Evolutionary conservation across 805 yeast genomes (phyloP).

Genomic region (Cyberlindnera bimundalis): DNA sequence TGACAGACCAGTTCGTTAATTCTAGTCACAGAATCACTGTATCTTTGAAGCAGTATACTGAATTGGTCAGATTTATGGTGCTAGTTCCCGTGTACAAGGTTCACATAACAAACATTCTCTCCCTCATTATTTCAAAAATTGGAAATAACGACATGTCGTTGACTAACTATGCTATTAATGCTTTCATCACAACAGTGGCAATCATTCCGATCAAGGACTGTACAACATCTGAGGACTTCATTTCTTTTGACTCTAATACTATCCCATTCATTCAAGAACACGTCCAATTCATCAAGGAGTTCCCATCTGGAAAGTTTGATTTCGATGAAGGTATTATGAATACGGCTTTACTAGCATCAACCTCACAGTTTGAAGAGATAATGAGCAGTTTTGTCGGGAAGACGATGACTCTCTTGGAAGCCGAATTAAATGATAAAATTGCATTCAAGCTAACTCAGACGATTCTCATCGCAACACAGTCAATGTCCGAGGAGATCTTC

Average conservation of each 20-base stretch:
- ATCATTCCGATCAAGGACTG: conserved; percentile 71
- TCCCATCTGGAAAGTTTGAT: conserved; percentile 30
- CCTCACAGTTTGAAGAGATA: conserved; percentile 64
- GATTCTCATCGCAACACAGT: conserved; percentile 49
- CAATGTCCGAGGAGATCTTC: conserved; percentile 57
- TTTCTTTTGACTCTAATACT: conserved; percentile 38
- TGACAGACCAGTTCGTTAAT: conserved; percentile 57
- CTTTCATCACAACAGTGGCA: conserved; percentile 66
- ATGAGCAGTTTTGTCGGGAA: conserved; percentile 54
- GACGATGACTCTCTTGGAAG: conserved; percentile 60
- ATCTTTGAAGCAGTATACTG: conserved; percentile 65
- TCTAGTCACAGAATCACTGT: conserved; percentile 78
- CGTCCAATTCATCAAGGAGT: conserved; percentile 43
- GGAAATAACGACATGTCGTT: conserved; percentile 84
- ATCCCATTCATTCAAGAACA: conserved; percentile 64
- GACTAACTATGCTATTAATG: conserved; percentile 63
- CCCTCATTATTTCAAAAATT: conserved; percentile 71
- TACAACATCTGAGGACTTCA: conserved; percentile 35
- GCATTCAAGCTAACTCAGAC: conserved; percentile 40
- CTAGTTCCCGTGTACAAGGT: conserved; percentile 60
- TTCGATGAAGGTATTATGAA: conserved; percentile 46
- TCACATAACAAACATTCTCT: conserved; percentile 72
- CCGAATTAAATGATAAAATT: conserved; percentile 36
- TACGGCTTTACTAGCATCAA: conserved; percentile 65
- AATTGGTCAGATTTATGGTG: conserved; percentile 65